Evolutionary conservation across 768 basidiomycete species (phyloP), one percentile per base, ranked within the genome.

Genomic region (Amanita rubescens): DNA sequence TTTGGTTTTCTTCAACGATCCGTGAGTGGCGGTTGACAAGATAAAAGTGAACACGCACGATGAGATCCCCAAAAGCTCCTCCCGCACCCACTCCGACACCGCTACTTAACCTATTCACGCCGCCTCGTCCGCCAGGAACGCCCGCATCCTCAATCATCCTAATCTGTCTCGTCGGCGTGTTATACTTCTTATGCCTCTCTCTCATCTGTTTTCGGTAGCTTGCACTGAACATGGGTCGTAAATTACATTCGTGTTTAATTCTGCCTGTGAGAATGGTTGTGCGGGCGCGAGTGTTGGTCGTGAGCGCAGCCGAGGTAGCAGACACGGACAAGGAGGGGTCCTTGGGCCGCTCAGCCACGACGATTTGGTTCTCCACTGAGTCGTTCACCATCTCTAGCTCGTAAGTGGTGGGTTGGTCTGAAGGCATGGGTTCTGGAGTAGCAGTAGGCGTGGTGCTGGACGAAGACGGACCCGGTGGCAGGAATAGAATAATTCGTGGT

Each of bases 311-410:
- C 34, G 76, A 63, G 49, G 67, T 63, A 10, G 67, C 63, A 5
- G 71, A 63, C 12, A 58, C 41, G 54, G 66, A 67, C 54, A 77
- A 61, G 25, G 75, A 67, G 17, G 72, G 30, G 65, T 81, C 86
- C 62, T 89, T 91, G 20, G 85, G 84, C 49, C 85, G 80, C 67
- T 92, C 89, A 0, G 89, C 90, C 33, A 93, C 80, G 25, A 92
- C 88, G 53, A 89, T 78, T 67, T 92, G 85, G 69, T 93, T 94
- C 60, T 89, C 87, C 8, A 90, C 86, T 30, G 80, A 68, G 57
- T 90, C 85, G 57, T 90, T 87, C 39, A 92, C 82, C 81, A 95
- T 90, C 39, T 90, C 85, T 32, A 97, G 75, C 60, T 92, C 89
- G 70, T 92, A 97, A 66, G 83, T 79, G 61, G 87, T 86, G 4